phyloP scores from a whole-genome alignment of 2,329 filamentous ascomycete species.

The Camptophora hylomeconis region DNA sequence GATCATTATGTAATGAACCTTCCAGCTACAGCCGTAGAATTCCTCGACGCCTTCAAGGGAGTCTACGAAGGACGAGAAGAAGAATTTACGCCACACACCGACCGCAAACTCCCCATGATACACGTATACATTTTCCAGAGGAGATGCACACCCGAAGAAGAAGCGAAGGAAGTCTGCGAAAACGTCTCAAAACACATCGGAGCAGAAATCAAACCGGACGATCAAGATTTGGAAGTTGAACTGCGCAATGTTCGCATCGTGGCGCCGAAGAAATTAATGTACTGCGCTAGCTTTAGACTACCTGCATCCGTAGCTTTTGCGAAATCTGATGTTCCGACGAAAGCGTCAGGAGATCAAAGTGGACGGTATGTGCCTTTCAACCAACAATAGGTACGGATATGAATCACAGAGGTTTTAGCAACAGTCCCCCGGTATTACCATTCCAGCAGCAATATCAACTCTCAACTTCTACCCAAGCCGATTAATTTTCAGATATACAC shows the following conservation, averaged over 20 bases:
- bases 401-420: too few species aligned
- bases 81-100: constrained; percentile 50
- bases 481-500: too few species aligned
- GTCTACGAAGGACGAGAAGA: constrained; percentile 60
- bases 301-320: constrained; percentile 69
- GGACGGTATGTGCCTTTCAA: too few species aligned
- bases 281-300: constrained; percentile 82
- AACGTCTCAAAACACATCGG: constrained; percentile 51
- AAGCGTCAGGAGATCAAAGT: too few species aligned
- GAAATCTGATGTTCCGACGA: too few species aligned
- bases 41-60: constrained; percentile 64
- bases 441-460: too few species aligned
- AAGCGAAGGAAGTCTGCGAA: constrained; percentile 47
- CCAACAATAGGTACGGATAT: too few species aligned
- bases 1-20: constrained; percentile 98
- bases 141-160: constrained; percentile 55
- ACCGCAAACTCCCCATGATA: constrained; percentile 58
- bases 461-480: too few species aligned
- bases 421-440: too few species aligned
- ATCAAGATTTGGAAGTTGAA: constrained; percentile 42
- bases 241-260: constrained; percentile 67
- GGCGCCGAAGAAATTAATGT: constrained; percentile 90
- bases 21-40: constrained; percentile 75
- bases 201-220: constrained; percentile 42
- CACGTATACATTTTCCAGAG: constrained; percentile 92